Evolutionary conservation across 1,284 basidiomycete genomes (phyloP), one percentile per base, ranked within the genome.

Genomic region (Dichomitus squalens): DNA sequence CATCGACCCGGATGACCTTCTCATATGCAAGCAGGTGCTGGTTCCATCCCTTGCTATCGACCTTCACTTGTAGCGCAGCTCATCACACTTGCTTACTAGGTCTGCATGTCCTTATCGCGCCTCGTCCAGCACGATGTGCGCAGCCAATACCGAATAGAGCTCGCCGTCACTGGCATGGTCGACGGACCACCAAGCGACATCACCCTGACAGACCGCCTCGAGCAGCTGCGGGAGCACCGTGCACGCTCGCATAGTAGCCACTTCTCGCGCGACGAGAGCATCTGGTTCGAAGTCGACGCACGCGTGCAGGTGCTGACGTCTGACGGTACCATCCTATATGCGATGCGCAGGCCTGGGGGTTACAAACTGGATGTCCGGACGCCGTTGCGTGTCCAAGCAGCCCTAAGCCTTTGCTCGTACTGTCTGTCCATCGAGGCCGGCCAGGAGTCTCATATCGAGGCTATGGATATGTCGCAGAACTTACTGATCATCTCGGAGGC

Each of bases 91-190:
- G 7, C 11, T 20, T 33, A 8, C 18, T 16, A 56, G 53, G 41
- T 54, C 8, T 58, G 48, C 38, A 52, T 47, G 20, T 20, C 46
- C 5, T 40, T 49, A 14, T 34, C 48, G 31, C 21, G 14, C 25
- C 39, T 54, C 27, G 12, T 58, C 21, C 31, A 46, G n/a, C 9
- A 35, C 31, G 57, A 53, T 31, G 7, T 54, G 34, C 40, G 23
- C 14, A 34, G 40, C 18, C 57, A 54, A 29, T 58, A 58, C 27
- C 20, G 38, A 18, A 40, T 54, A 5, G 57, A 54, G 16, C 49
- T 54, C 27, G 48, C 41, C 16, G 36, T 36, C 29, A 23, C 16
- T n/a, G 57, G 57, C 31, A 58, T 58, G 57, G 29, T 48, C 39
- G 49, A 58, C 35, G 52, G 57, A 0, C 41, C 43, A 1, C 35